Evolutionary conservation across 2,329 filamentous ascomycete genomes (phyloP).

Genomic region (Talaromyces piceae): DNA sequence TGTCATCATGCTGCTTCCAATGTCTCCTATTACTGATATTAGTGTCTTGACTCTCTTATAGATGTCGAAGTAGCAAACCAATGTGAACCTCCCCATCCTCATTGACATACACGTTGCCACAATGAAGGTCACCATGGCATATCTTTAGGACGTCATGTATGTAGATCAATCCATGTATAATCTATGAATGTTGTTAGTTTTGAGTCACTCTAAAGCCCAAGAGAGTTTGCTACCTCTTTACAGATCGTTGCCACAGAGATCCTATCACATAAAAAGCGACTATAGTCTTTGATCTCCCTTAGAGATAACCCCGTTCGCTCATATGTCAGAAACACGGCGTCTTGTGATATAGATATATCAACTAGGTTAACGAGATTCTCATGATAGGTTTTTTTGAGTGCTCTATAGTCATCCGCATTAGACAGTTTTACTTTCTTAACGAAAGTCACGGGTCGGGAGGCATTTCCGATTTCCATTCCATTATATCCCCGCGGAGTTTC

Average conservation of each 20-base stretch:
- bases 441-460: neutral
- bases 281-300: neutral
- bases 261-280: neutral
- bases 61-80: neutral
- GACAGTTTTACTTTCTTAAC: slow-evolving; percentile 1
- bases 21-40: neutral
- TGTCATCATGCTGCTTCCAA: neutral
- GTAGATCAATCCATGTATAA: slow-evolving; percentile 2
- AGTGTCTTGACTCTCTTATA: neutral
- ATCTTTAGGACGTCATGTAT: neutral
- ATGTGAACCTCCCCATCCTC: neutral
- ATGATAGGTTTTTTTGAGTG: neutral
- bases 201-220: too few relatives aligned
- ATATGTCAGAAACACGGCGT: neutral
- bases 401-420: neutral
- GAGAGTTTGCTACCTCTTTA: neutral
- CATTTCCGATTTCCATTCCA: slow-evolving; percentile 1
- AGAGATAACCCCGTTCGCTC: neutral
- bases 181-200: too few relatives aligned
- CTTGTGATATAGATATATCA: neutral
- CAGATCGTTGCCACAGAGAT: neutral
- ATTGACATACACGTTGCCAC: slow-evolving; percentile 1
- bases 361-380: slow-evolving; percentile 3
- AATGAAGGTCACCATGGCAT: neutral
- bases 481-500: neutral